Conservation (phyloP, 129 eudicot species). For the Centella asiatica region DNA sequence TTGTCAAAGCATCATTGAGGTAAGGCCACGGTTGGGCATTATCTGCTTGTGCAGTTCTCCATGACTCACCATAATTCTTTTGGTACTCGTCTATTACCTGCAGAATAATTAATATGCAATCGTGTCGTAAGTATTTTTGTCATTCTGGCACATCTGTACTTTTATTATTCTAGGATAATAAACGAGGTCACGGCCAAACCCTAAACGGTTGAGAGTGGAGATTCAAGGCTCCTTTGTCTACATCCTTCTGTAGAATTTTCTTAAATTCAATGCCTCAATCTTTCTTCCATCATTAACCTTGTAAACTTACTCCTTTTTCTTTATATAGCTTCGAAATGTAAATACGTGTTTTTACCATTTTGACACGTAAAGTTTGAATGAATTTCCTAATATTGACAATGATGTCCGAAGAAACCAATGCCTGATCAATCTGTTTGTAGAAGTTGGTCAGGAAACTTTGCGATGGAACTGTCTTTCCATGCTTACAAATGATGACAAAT, state of each 20-base stretch:
- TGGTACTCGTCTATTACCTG: slow-evolving; percentile 91
- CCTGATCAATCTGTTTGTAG: too few species aligned
- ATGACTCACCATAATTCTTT: slow-evolving; percentile 85
- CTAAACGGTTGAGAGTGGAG: background rate
- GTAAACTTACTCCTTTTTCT: too few species aligned
- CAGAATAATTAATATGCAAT: slow-evolving; percentile 8
- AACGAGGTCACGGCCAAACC: background rate
- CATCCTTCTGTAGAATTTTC: background rate
- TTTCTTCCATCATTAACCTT: too few species aligned
- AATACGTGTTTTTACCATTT: too few species aligned
- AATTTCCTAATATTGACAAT: too few species aligned
- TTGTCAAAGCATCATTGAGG: slow-evolving; percentile 68
- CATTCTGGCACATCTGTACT: background rate
- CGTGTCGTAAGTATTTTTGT: background rate
- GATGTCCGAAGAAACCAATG: too few species aligned
- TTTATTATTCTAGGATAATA: background rate
- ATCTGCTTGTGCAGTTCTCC: slow-evolving; percentile 74
- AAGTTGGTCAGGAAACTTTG: too few species aligned
- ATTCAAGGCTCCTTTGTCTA: background rate
- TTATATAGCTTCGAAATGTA: too few species aligned
- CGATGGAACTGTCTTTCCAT: too few species aligned
- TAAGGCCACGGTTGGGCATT: slow-evolving; percentile 82
- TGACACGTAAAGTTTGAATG: too few species aligned
- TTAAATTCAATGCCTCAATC: too few species aligned
- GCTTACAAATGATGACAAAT: too few species aligned